Evolutionary conservation across 768 basidiomycete genomes (phyloP).

Genomic region (Serendipita vermifera): DNA sequence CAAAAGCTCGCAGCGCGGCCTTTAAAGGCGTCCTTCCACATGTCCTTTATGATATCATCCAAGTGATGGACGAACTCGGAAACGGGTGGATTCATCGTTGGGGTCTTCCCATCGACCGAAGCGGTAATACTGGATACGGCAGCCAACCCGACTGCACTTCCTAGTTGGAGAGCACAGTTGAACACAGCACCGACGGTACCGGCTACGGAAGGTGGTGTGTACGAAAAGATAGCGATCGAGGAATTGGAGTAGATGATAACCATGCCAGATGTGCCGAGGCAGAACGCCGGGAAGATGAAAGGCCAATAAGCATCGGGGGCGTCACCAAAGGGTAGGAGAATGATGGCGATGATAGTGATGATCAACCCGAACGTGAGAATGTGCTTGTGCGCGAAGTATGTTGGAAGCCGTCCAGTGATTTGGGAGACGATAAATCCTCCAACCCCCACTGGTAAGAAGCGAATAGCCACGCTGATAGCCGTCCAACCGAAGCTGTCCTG

Average conservation of each 20-base stretch:
- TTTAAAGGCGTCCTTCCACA: too few relatives aligned
- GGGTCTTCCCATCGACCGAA: constrained; percentile 25
- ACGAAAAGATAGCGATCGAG: constrained; percentile 40
- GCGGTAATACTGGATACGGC: constrained; percentile 36
- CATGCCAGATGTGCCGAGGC: constrained; percentile 34
- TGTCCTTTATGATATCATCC: too few relatives aligned
- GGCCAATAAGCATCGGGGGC: constrained; percentile 32
- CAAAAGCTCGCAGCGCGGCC: too few relatives aligned
- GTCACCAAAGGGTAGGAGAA: constrained; percentile 32
- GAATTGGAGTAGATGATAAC: constrained; percentile 34
- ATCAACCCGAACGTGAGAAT: constrained; percentile 32
- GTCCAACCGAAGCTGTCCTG: constrained; percentile 6
- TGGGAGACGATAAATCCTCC: constrained; percentile 25
- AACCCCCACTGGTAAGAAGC: constrained; percentile 25
- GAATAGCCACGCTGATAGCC: constrained; percentile 13
- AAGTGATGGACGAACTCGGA: too few relatives aligned
- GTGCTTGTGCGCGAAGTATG: constrained; percentile 29
- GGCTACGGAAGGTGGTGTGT: constrained; percentile 33
- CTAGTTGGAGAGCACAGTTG: constrained; percentile 40
- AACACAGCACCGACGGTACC: constrained; percentile 45
- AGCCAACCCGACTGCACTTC: constrained; percentile 38
- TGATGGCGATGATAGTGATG: constrained; percentile 27
- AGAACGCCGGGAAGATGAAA: constrained; percentile 37
- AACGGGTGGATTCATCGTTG: too few relatives aligned
- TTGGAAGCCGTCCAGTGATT: constrained; percentile 30